Percentiles rank a stretch among this genome's conserved stretches.
phyloP scores from a whole-genome alignment of 257 asterid species.

The Handroanthus guayacan region DNA sequence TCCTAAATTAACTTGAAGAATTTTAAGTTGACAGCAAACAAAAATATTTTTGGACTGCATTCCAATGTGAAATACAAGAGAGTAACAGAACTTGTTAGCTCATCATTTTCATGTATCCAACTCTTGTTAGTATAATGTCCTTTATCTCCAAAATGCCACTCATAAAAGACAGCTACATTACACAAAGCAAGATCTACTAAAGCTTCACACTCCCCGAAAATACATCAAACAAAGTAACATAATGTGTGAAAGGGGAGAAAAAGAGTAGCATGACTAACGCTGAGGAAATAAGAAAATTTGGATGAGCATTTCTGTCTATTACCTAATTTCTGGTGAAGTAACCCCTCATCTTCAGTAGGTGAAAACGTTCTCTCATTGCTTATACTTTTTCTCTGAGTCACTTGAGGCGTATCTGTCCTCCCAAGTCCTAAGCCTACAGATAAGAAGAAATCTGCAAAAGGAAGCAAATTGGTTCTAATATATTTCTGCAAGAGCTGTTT shows the following conservation, averaged over 20 bases:
- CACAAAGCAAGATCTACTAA: not conserved
- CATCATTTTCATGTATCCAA: conserved; percentile 12
- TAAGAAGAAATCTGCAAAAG: conserved; percentile 80
- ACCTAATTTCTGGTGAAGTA: conserved; percentile 77
- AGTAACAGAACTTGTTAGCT: conserved; percentile 8
- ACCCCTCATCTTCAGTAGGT: conserved; percentile 70
- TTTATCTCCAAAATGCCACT: conserved; percentile 6
- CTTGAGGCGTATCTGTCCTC: conserved; percentile 79
- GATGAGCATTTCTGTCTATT: conserved; percentile 28
- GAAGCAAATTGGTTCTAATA: conserved; percentile 27
- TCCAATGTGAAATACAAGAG: conserved; percentile 1
- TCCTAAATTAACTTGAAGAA: conserved; percentile 11
- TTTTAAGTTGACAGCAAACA: conserved; percentile 14
- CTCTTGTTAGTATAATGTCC: conserved; percentile 3
- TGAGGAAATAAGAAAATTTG: not conserved
- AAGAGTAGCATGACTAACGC: not conserved
- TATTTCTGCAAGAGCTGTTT: conserved; percentile 4
- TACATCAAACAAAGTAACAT: not conserved
- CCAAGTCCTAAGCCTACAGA: conserved; percentile 94
- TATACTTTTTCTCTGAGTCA: conserved; percentile 73
- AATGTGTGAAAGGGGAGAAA: not conserved
- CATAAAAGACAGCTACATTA: not conserved
- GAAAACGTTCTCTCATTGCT: conserved; percentile 95
- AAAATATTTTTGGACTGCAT: not conserved
- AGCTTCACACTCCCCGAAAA: not conserved